phyloP scores from a whole-genome alignment of 2,329 filamentous ascomycete species.

The Corniculantispora saksenae region DNA sequence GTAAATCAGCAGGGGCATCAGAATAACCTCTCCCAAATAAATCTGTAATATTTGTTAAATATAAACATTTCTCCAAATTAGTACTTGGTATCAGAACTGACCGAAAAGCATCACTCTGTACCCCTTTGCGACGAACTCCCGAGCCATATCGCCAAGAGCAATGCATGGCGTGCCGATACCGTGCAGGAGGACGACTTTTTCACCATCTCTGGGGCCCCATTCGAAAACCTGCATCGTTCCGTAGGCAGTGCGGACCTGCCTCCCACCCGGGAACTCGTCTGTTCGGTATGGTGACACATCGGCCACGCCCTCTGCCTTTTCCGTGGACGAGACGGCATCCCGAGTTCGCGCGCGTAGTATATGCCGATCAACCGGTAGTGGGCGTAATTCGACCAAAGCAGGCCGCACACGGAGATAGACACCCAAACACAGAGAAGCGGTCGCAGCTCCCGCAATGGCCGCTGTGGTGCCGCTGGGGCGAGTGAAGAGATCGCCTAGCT shows the following conservation, averaged over 20 bases:
- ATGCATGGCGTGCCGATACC: constrained; percentile 80
- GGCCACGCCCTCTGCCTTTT: constrained; percentile 26
- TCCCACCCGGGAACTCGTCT: constrained; percentile 66
- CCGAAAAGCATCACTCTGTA: constrained; percentile 80
- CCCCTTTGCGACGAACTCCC: constrained; percentile 63
- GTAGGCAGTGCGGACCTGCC: constrained; percentile 70
- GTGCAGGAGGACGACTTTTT: constrained; percentile 74
- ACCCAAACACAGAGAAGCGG: background rate
- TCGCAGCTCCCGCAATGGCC: background rate
- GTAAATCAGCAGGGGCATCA: constrained; percentile 61
- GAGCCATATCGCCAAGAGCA: constrained; percentile 65
- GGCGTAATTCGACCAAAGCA: constrained; percentile 19
- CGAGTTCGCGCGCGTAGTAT: constrained; percentile 14
- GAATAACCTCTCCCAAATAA: constrained; percentile 78
- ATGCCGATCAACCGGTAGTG: constrained; percentile 6
- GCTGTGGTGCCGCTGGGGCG: background rate
- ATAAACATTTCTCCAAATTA: background rate
- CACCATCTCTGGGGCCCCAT: constrained; percentile 72
- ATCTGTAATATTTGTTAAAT: constrained; percentile 45
- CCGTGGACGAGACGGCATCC: background rate
- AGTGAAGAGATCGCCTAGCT: background rate
- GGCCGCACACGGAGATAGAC: constrained; percentile 35
- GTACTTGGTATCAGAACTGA: constrained; percentile 37
- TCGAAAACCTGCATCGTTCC: constrained; percentile 75
- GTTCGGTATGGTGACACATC: constrained; percentile 63